Base-by-base conservation (phyloP, 345 rosid species). In the Physaria fendleri region DNA sequence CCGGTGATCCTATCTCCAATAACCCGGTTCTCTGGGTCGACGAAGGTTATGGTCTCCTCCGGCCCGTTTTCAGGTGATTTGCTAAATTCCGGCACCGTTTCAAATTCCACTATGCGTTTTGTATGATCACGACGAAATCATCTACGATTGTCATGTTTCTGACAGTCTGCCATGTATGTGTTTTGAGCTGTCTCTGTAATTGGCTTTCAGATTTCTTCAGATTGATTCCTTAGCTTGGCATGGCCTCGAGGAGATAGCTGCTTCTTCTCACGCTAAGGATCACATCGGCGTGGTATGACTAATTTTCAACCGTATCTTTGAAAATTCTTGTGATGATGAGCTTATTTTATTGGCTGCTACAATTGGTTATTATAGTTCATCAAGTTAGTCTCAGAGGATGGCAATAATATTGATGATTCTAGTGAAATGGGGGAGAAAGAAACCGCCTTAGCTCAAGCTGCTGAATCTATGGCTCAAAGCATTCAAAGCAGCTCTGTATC, bases 171-270 rank as follows among this genome's bases (percentile, higher is more conserved):
- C 16, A 54, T 52, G 49, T 61, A 17, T 30, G 20, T 30, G 42
- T 30, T 12, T 48, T 62, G 33, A 28, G 55, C 23, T 5, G 13
- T 23, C 11, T 37, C 1, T 62, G 13, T 32, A 4, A 34, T 46
- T 62, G 14, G 46, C 23, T 50, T 66, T 44, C 65, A 93, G 95
- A 47, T 81, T 81, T 74, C 76, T 93, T 42, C 87, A 79, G 47
- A 80, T 93, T 24, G 88, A 89, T 20, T 48, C 82, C 2, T 53
- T 73, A 2, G 94, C 95, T 13, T 93, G 95, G 99, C 74, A 56
- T 59, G 99, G 91, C 25, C 78, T 93, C 0, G 92, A 93, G 73
- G 92, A 93, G 61, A 83, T 94, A 29, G 86, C 91, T 46, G 84
- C 82, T 16, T 76, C 88, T 65, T 73, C 88, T 76, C 79, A 82